Evolutionary conservation across 306 rosid species (phyloP), one percentile per base, ranked within the genome.

Genomic region (Ceratonia siliqua): DNA sequence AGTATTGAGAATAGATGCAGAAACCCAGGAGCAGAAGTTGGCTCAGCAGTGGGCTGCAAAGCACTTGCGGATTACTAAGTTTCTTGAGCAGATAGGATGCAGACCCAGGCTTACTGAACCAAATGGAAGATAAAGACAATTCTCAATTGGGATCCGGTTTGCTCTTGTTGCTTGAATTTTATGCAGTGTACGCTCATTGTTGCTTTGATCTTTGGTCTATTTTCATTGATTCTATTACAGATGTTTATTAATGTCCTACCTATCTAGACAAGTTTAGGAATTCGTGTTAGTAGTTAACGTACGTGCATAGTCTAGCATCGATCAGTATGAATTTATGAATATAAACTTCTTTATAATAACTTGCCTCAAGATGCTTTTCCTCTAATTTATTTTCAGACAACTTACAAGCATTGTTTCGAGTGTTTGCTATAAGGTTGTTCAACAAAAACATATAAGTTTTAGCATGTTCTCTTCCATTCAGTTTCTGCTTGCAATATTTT

Each of bases 21-120:
- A 94, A 74, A 82, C 84, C 38, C 91, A 94, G 81, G 98, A 94
- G 82, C 98, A 91, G 75, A 94, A 94, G 81, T 55, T 94, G 89
- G 87, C 96, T 62, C 97, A 94, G 62, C 98, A 91, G 81, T 91
- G 97, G 98, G 83, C 90, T 53, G 90, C 96, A 0, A 91, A 89
- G 75, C 98, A 94, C 81, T 27, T 72, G 73, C 90, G 91, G 54
- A 89, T 94, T 13, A 62, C 87, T 0, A 88, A 84, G 78, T 89
- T 94, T 85, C 91, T 94, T 20, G 97, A 91, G 77, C 98, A 91
- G 74, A 75, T 80, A 79, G 94, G 96, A 0, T 85, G 96, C 85
- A 82, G 89, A 66, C 70, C 91, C 22, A 79, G 89, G 91, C 82
- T 72, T 70, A 41, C 79, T 30, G 97, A 93, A 67, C 74, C 89